phyloP scores from a whole-genome alignment of 371 early-diverging fungal species.

The Mortierella sp. region DNA sequence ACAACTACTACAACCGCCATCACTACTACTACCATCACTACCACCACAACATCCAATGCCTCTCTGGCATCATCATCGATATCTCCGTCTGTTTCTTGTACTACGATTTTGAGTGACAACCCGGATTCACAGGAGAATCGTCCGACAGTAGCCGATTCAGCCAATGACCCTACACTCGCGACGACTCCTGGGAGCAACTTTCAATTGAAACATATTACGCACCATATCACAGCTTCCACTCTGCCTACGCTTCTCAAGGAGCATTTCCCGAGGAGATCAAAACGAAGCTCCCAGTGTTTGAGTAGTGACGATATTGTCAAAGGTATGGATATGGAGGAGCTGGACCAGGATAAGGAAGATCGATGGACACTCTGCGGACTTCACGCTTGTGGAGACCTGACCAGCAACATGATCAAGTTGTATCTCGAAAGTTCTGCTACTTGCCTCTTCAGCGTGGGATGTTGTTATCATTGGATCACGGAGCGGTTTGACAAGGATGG shows the following conservation, averaged over 20 bases:
- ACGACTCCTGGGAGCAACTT: slow-evolving; percentile 40
- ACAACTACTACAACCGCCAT: background rate
- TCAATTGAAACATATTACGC: slow-evolving; percentile 62
- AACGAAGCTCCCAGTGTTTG: background rate
- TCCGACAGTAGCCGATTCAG: background rate
- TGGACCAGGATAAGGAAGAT: slow-evolving; percentile 27
- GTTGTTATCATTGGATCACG: slow-evolving; percentile 82
- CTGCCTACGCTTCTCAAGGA: slow-evolving; percentile 56
- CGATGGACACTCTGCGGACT: slow-evolving; percentile 85
- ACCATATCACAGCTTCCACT: slow-evolving; percentile 64
- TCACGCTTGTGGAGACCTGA: slow-evolving; percentile 89
- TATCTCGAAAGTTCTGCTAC: slow-evolving; percentile 74
- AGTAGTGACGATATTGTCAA: slow-evolving; percentile 7
- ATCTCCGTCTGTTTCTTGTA: background rate
- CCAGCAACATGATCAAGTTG: slow-evolving; percentile 75
- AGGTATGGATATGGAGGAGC: slow-evolving; percentile 2
- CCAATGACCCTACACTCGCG: slow-evolving; percentile 31
- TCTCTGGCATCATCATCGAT: background rate
- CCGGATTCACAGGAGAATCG: background rate
- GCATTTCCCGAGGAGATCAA: slow-evolving; percentile 43
- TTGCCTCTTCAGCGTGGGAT: slow-evolving; percentile 83
- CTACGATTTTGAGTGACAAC: background rate
- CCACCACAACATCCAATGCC: background rate
- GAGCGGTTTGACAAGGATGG: slow-evolving; percentile 43
- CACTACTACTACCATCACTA: background rate